Evolutionary conservation across 352 stramenopile species (phyloP), one percentile per base, ranked within the genome.

Genomic region (Globisporangium viniferum): DNA sequence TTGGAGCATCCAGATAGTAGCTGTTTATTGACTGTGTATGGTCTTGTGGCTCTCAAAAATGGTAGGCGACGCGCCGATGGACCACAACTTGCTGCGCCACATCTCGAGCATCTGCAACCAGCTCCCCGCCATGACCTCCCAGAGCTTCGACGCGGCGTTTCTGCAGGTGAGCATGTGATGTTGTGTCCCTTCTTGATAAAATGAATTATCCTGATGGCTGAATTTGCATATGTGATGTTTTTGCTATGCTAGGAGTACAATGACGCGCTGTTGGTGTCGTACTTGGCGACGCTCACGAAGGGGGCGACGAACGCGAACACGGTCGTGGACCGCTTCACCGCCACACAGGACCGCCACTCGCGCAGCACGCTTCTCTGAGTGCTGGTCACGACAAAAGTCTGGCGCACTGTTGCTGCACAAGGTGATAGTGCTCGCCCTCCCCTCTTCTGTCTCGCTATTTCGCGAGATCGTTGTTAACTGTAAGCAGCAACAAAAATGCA

Each of bases 51-150:
- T 46, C 14, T 18, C 20, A 6, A 24, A 24, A 24, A 20, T 20
- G 39, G 20, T 46, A 86, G 83, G 80, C 33, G 76, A 95, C 22
- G 77, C 89, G 1, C 81, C 84, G 18, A 71, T 90, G n/a, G 82
- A 96, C 61, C 81, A 94, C 63, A 89, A 84, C 33, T 59, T 96
- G 48, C 73, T 95, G 20, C 89, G 88, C 39, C 88, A 96, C 62
- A 90, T 96, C 62, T 93, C 88, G 66, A 94, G 85, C 53, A 86
- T 94, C 39, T 94, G 86, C 70, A 92, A 95, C 68, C 82, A 94
- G 59, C 75, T 96, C 14, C 89, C 89, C 20, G 83, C 82, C 20
- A 88, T 95, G 72, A 79, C 86, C 24, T 89, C 85, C 20, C 73
- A 91, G 64, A 76, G 79, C 22, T 96, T 96, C 63, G 83, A 93